Evolutionary conservation across 179 eudicot genomes (phyloP), one percentile per base, ranked within the genome.

Genomic region (Silene vulgaris): DNA sequence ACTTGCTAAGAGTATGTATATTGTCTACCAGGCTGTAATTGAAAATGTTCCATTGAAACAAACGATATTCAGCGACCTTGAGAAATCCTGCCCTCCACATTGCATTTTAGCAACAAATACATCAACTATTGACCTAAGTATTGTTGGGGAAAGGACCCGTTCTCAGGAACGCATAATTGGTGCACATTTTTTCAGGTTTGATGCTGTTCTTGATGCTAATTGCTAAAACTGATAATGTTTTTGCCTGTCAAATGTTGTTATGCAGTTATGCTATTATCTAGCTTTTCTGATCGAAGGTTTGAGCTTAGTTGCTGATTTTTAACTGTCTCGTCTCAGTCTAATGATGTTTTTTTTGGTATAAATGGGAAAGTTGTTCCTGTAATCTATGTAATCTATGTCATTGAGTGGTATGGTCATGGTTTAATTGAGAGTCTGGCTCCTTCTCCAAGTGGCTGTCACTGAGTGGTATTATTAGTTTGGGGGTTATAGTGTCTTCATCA

Each of bases 91-190:
- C 74, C 94, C 98, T 70, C 85, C 93, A 23, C 97, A 92, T 85
- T 94, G 98, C 85, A 90, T 94, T 79, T 83, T 94, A 85, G 97
- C 98, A n/a, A 65, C 96, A 72, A 94, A 94, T 78, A 94, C 98
- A 30, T 94, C 98, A 19, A 90, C 97, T 45, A 94, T 94, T 85
- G 94, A 94, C 81, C 89, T 94, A 72, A 86, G 86, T 72, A 7
- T 92, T 66, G 43, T 94, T 57, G 98, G 98, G 78, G 89, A 86
- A 78, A 88, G 66, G 83, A 94, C 92, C 67, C 78, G 66, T 28
- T 90, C 97, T 79, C 89, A 89, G 75, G 92, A 89, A 17, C 91
- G 96, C 73, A 88, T 94, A 65, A 62, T 92, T 64, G 98, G 98
- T 75, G 98, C 98, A 57, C 98, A 94, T 75, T 94, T 94, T 84